Evolutionary conservation across 306 rosid genomes (phyloP), one percentile per base, ranked within the genome.

Genomic region (Sophora flavescens): DNA sequence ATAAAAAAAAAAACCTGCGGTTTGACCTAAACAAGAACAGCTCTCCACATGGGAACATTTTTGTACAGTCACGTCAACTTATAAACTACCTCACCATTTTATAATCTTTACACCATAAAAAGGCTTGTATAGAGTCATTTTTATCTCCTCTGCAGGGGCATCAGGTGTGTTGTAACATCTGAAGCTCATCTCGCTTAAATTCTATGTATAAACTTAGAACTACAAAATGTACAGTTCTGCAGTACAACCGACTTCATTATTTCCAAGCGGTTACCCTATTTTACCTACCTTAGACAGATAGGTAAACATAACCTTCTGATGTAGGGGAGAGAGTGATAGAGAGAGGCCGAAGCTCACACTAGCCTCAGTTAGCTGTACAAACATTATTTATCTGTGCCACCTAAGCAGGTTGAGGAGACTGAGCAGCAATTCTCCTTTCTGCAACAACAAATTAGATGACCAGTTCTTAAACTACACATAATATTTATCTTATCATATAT

Each of bases 351-450:
- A 87, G 85, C 92, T 78, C 86, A 84, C 87, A 83, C 91, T 88
- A 82, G 93, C 91, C 89, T 90, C 91, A 80, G 96, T 90, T 94
- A 94, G 98, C 93, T 95, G 96, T 92, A 92, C 98, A 95, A 70
- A 78, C 76, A 70, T 84, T 82, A 53, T 80, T 68, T 85, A 76
- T 78, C 94, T 90, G 85, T 18, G 84, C 91, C 90, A 63, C 82
- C 88, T 85, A 86, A 35, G 90, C 88, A 72, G 88, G 91, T 82
- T 92, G 95, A 47, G 85, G 86, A 87, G 91, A 75, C 86, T 95
- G 98, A 81, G 97, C 96, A 41, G 97, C 96, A 70, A 91, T 88
- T 86, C 98, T 95, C 95, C 97, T 89, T 82, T 95, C 97, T 95
- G 93, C 85, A 88, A 78, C n/a, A n/a, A n/a, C 1, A 59, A 68